Evolutionary conservation across 2,329 filamentous ascomycete genomes (phyloP).

Genomic region (Claviceps lovelessii): DNA sequence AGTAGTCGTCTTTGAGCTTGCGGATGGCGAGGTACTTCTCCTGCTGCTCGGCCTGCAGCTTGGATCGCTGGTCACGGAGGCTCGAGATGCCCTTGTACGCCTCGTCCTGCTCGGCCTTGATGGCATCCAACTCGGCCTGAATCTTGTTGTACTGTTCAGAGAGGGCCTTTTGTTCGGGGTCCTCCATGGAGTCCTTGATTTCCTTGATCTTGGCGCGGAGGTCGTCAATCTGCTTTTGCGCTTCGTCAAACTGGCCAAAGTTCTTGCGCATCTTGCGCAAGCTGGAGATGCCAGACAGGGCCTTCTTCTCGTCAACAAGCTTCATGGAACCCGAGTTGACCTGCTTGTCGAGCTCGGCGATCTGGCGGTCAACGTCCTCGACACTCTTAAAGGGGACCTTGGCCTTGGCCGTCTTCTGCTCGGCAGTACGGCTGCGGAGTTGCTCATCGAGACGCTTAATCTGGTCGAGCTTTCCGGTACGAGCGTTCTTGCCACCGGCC

Average conservation of each 20-base stretch:
- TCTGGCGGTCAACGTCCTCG: slow-evolving; percentile 77
- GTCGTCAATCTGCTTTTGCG: slow-evolving; percentile 79
- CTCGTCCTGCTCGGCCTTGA: slow-evolving; percentile 86
- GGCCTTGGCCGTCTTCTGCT: slow-evolving; percentile 74
- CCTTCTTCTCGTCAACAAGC: slow-evolving; percentile 94
- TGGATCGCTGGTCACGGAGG: slow-evolving; percentile 73
- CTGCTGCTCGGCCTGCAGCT: slow-evolving; percentile 73
- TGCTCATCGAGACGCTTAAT: slow-evolving; percentile 86
- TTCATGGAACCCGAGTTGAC: slow-evolving; percentile 87
- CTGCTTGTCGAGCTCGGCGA: slow-evolving; percentile 65
- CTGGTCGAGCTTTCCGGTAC: slow-evolving; percentile 67
- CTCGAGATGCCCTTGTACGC: slow-evolving; percentile 77
- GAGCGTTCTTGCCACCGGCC: slow-evolving; percentile 70
- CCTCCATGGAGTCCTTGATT: slow-evolving; percentile 77
- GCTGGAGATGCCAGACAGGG: slow-evolving; percentile 65
- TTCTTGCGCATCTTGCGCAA: slow-evolving; percentile 83
- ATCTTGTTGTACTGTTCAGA: slow-evolving; percentile 75
- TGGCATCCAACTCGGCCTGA: slow-evolving; percentile 72
- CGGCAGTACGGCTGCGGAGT: slow-evolving; percentile 67
- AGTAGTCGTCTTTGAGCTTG: slow-evolving; percentile 83
- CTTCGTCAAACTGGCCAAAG: slow-evolving; percentile 70
- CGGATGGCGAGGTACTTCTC: slow-evolving; percentile 71
- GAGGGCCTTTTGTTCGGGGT: slow-evolving; percentile 78
- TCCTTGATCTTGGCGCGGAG: slow-evolving; percentile 77
- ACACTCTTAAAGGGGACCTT: slow-evolving; percentile 74